Base-by-base conservation (phyloP, 2,329 filamentous ascomycete species). In the Epichloe coenophiala region DNA sequence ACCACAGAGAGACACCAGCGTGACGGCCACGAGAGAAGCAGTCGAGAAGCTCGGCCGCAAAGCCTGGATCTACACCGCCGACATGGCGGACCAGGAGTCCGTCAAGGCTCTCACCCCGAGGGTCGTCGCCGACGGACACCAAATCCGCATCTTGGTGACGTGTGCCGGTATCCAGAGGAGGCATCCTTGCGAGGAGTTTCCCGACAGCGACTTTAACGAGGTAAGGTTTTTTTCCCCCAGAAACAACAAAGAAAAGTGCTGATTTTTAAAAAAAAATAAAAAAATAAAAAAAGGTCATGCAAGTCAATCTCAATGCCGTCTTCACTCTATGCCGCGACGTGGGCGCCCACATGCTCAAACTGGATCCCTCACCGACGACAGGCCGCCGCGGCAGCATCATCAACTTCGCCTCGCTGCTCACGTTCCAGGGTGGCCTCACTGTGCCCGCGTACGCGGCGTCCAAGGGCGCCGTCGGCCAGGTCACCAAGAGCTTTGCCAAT, bases 401-500 rank as follows among this genome's bases (percentile, higher is more conserved):
- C 72, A 95, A 95, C 69, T 81, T 94, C 51, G 88, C 83, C 11
- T 86, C 80, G 12, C 76, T 96, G 40, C 76, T 95, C 38, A 81
- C 80, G 45, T 91, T 91, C 74, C 86, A 95, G 64, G 90, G 90
- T 50, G 89, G 89, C 1, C 74, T 95, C 57, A 95, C 85, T 0
- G 87, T 95, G 1, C 88, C 88, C 0, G 89, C 89, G 1, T 95
- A 95, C 63, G 84, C 89, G 1, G 86, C 88, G 0, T 81, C 80
- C 55, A 95, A 95, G 68, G 89, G 88, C 43, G 89, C 86, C 8
- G 82, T 95, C 0, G 84, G 80, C 5, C 88, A 95, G 69, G 68
- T 94, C 53, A 94, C 88, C 48, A 94, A 93, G 70, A 83, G 84
- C 27, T 73, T 95, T 52, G 81, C 83, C 45, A 95, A 95, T 63